Evolutionary conservation across 805 yeast genomes (phyloP), one percentile per base, ranked within the genome.

Genomic region (Kregervanrija pseudodelftensis): DNA sequence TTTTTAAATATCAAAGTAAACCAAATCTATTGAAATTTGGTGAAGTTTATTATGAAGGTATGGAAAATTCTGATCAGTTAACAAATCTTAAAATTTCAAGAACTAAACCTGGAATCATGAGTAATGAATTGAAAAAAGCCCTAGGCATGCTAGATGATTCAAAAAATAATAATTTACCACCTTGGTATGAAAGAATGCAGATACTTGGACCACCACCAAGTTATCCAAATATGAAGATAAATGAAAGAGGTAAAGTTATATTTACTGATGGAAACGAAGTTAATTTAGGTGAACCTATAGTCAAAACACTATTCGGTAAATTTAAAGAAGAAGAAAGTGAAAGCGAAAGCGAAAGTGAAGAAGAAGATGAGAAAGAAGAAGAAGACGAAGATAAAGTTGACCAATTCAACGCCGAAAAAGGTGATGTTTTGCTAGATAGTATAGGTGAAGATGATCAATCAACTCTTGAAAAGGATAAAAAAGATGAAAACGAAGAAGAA

Each of bases 181-280:
- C 96, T 0, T 91, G 97, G 97, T 70, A 82, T 16, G 61, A 70
- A 2, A 74, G 74, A 33, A 82, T 90, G 85, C 73, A 72, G 43
- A 69, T 74, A 44, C 55, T 76, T 11, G 97, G 97, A 0, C 79
- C 84, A 28, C 96, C 98, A 0, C 96, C 96, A 0, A 73, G 88
- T 14, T 90, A 87, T 63, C 80, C 81, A 2, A 71, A 75, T 34
- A 65, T 87, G 59, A 65, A 70, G 32, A 73, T 86, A 74, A 3
- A 58, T 64, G 47, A 47, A 3, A 51, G 54, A 34, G 65, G 64
- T 2, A 41, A 47, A 0, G 69, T 74, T 1, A 65, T 68, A 1
- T 62, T 67, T 41, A 50, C 53, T 16, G 49, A 44, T 33, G 52
- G 49, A 8, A 45, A 45, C 7, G 48, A 44, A 14, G 41, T 41